phyloP scores from a whole-genome alignment of 1,284 basidiomycete species.

The Heterobasidion parviporum region DNA sequence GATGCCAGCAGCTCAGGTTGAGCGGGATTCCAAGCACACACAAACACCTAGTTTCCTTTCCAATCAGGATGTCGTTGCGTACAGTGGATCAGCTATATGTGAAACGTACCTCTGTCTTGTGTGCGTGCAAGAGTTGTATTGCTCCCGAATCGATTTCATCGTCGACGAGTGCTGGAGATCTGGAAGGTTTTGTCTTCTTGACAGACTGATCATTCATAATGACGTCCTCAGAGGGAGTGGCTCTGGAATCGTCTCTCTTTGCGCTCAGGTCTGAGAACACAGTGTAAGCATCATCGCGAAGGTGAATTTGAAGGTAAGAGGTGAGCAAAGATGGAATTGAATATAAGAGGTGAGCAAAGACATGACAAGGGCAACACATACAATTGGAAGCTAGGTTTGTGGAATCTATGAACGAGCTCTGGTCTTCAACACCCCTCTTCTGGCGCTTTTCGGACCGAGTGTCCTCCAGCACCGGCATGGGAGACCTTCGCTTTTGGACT shows the following conservation, averaged over 20 bases:
- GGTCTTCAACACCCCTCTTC: conserved; percentile 15
- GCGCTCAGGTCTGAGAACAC: not conserved
- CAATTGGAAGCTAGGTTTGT: conserved; percentile 8
- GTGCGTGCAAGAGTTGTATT: conserved; percentile 46
- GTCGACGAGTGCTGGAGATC: conserved; percentile 1
- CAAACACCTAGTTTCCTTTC: conserved; percentile 51
- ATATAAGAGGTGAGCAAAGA: not conserved
- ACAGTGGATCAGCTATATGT: not conserved
- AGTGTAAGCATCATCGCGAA: not conserved
- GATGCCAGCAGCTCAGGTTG: conserved; percentile 59
- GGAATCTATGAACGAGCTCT: conserved; percentile 18
- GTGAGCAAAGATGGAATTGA: not conserved
- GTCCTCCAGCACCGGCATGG: conserved; percentile 16
- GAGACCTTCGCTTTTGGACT: conserved; percentile 1
- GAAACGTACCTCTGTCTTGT: conserved; percentile 50
- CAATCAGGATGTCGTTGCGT: not conserved
- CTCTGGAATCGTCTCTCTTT: not conserved
- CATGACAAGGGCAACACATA: not conserved
- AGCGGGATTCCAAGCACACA: conserved; percentile 72
- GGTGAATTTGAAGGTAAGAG: not conserved
- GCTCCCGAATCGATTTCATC: conserved; percentile 17
- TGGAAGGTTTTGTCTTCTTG: conserved; percentile 7
- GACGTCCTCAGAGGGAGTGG: not conserved
- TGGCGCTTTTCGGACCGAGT: conserved; percentile 22
- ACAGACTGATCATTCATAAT: not conserved